phyloP scores from a whole-genome alignment of 2,329 filamentous ascomycete genomes.

The Scleromitrula shiraiana region DNA sequence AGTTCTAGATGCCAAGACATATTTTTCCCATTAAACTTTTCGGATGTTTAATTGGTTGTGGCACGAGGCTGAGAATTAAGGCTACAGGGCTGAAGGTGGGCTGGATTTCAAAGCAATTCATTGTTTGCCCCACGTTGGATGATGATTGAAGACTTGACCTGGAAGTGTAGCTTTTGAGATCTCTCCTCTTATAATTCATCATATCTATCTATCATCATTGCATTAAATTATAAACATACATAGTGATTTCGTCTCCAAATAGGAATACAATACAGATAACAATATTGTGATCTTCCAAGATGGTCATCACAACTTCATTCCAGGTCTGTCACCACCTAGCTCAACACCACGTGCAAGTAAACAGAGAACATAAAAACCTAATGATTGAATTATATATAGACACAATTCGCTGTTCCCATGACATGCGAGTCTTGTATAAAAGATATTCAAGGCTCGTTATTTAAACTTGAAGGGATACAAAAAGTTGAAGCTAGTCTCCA shows the following conservation, averaged over 20 bases:
- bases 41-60: slow-evolving; percentile 2
- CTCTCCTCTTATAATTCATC: neutral
- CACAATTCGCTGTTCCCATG: slow-evolving; percentile 90
- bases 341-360: slow-evolving; percentile 18
- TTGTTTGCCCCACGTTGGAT: slow-evolving; percentile 10
- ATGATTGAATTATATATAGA: slow-evolving; percentile 41
- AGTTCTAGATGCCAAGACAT: slow-evolving; percentile 10
- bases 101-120: slow-evolving; percentile 25
- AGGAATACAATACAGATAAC: neutral
- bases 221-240: neutral
- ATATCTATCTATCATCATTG: neutral
- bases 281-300: slow-evolving; percentile 9
- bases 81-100: too few species aligned
- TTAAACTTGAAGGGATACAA: slow-evolving; percentile 69
- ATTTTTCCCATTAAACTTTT: slow-evolving; percentile 1
- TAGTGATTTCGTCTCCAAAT: too few species aligned
- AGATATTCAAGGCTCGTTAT: slow-evolving; percentile 71
- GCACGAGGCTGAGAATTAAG: too few species aligned
- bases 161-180: neutral
- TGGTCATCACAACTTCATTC: slow-evolving; percentile 30
- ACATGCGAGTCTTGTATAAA: slow-evolving; percentile 85
- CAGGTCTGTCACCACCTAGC: slow-evolving; percentile 23
- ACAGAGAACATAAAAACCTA: neutral
- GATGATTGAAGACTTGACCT: too few species aligned
- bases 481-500: slow-evolving; percentile 77